Percentiles rank a stretch among this genome's conserved stretches.
Evolutionary conservation across 495 filamentous ascomycete genomes (phyloP).

Genomic region (Neurospora sp.): DNA sequence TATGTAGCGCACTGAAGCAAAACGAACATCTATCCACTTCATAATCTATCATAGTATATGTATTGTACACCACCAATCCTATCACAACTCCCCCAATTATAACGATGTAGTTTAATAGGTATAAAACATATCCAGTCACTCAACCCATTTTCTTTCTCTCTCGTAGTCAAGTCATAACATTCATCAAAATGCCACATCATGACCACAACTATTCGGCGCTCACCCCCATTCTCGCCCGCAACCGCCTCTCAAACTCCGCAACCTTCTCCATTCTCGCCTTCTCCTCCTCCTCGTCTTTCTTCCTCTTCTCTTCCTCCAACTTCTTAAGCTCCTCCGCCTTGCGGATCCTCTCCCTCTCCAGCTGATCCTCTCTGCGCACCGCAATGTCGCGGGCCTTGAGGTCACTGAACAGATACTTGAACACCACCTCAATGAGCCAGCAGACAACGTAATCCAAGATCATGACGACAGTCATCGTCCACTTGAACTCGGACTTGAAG

Average conservation of each 20-base stretch:
- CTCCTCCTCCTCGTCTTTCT: slow-evolving; percentile 33
- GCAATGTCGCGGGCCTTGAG: slow-evolving; percentile 93
- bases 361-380: slow-evolving; percentile 72
- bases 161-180: not conserved
- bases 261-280: slow-evolving; percentile 26
- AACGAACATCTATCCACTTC: not conserved
- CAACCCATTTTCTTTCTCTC: not conserved
- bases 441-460: slow-evolving; percentile 80
- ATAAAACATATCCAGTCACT: not conserved
- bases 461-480: slow-evolving; percentile 78
- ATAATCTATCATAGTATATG: not conserved
- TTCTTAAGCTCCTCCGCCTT: slow-evolving; percentile 51
- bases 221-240: slow-evolving; percentile 24
- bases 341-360: slow-evolving; percentile 61
- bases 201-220: slow-evolving; percentile 18
- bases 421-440: slow-evolving; percentile 76
- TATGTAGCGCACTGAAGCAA: too few species aligned
- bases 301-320: slow-evolving; percentile 44
- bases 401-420: slow-evolving; percentile 85
- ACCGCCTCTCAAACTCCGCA: slow-evolving; percentile 39
- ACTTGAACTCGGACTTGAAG: slow-evolving; percentile 86
- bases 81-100: not conserved
- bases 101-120: not conserved
- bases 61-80: not conserved
- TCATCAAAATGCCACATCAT: slow-evolving; percentile 8